Percentiles rank a stretch among this genome's conserved stretches.
Evolutionary conservation across 495 filamentous ascomycete species (phyloP).

Genomic region (Tirmania nivea): DNA sequence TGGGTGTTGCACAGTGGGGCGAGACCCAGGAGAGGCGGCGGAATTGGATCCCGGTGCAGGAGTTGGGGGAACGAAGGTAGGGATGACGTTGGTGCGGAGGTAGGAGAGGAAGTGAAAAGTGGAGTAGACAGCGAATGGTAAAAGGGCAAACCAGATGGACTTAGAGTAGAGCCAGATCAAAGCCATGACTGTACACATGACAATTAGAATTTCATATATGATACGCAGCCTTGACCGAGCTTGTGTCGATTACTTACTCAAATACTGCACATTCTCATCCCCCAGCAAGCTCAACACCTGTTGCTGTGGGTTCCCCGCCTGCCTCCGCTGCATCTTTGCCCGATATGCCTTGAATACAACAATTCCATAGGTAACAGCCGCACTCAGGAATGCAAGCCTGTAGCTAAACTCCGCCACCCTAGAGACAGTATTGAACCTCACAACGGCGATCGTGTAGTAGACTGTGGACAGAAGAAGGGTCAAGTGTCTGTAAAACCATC

Average conservation of each 20-base stretch:
- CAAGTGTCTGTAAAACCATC: conserved; percentile 39
- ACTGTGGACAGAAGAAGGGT: conserved; percentile 59
- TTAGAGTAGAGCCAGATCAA: conserved; percentile 83
- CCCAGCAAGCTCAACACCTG: conserved; percentile 40
- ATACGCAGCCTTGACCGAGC: neutral
- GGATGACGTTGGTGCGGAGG: conserved; percentile 46
- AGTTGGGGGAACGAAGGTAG: conserved; percentile 27
- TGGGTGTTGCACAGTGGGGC: conserved; percentile 31
- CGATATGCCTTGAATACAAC: conserved; percentile 98
- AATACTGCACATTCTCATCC: conserved; percentile 96
- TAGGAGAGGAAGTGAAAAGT: conserved; percentile 93
- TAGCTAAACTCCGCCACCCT: conserved; percentile 59
- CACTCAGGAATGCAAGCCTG: conserved; percentile 69
- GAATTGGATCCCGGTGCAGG: conserved; percentile 21
- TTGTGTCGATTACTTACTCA: conserved; percentile 38
- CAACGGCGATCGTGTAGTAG: conserved; percentile 61
- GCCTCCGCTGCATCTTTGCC: conserved; percentile 47
- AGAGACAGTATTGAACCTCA: conserved; percentile 61
- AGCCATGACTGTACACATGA: conserved; percentile 49
- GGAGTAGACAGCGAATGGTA: conserved; percentile 92
- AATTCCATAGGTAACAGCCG: conserved; percentile 84
- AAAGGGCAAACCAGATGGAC: conserved; percentile 70
- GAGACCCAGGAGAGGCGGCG: conserved; percentile 26
- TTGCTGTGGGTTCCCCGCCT: conserved; percentile 32
- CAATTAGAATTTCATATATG: conserved; percentile 7